phyloP scores from a whole-genome alignment of 2,329 filamentous ascomycete genomes.

The Colletotrichum brevisporum region DNA sequence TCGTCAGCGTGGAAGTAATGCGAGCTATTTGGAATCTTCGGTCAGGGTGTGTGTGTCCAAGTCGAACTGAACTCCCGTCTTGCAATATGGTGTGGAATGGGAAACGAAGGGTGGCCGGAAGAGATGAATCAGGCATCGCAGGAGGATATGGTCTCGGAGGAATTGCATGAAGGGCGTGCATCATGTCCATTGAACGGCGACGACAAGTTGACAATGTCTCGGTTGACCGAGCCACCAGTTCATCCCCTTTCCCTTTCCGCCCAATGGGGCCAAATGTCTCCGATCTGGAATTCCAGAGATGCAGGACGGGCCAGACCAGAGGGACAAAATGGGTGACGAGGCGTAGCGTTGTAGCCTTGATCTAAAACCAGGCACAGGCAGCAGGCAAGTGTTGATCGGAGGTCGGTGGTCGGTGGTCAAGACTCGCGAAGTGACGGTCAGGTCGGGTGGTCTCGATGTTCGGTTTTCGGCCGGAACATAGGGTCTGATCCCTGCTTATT shows the following conservation, averaged over 20 bases:
- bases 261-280: conserved; percentile 16
- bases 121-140: conserved; percentile 4
- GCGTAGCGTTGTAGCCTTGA: conserved; percentile 2
- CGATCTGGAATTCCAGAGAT: conserved; percentile 5
- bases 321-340: background rate
- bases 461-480: conserved; percentile 33
- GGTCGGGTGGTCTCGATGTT: conserved; percentile 7
- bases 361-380: background rate
- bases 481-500: conserved; percentile 22
- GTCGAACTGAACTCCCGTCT: conserved; percentile 10
- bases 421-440: background rate
- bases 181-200: conserved; percentile 8
- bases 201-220: conserved; percentile 29
- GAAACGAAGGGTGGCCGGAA: conserved; percentile 1
- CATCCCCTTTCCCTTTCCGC: conserved; percentile 4
- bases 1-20: background rate
- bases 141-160: conserved; percentile 14
- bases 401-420: conserved; percentile 4
- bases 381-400: conserved; percentile 10
- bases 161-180: conserved; percentile 1
- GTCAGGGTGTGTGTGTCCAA: conserved; percentile 6
- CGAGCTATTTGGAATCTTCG: conserved; percentile 25
- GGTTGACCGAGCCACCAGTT: conserved; percentile 21
- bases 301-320: conserved; percentile 3
- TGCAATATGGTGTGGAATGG: conserved; percentile 1